Base-by-base conservation (phyloP, 768 basidiomycete species). In the Daedaleopsis sinensis region DNA sequence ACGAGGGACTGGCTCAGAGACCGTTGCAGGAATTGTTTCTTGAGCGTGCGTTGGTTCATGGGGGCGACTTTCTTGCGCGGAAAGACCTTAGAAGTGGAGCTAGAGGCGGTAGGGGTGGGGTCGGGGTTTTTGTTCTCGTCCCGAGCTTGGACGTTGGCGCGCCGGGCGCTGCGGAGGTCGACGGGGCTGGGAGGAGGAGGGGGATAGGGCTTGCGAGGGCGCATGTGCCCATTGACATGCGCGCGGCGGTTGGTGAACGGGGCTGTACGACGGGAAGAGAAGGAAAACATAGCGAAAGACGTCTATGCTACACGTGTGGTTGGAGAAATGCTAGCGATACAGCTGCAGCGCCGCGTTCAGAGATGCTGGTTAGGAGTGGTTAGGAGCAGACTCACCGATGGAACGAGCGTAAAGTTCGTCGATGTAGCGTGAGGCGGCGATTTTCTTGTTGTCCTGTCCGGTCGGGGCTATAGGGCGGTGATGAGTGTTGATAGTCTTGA, bases 151-250 rank as follows among this genome's bases (percentile, higher is more conserved):
- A 58, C 23, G 18, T 51, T 18, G 35, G 55, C 50, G 55, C 49
- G 60, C 9, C 54, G 60, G 50, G 19, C 23, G 55, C 49, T 35
- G 27, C 43, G 49, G 21, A 61, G 21, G 55, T 61, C 43, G 55
- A 38, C 23, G 7, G 55, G 55, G n/a, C 9, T 61, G 5, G 55
- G 55, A 6, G 60, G 42, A 10, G 54, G 50, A 21, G 38, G 32
- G 15, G 55, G 55, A 36, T 38, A 62, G 36, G 46, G 55, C 61
- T 62, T 62, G 24, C 55, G 61, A 11, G 55, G 55, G 43, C 52
- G 55, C 23, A 62, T 37, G 21, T 52, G 18, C 11, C 23, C 47
- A 21, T 49, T 49, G 21, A 23, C 21, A 21, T 8, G 21, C 13
- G 23, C 23, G 1, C 23, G 47, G 7, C 47, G 47, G 7, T 11